phyloP scores from a whole-genome alignment of 2,329 filamentous ascomycete species.

The Orbilia javanica region DNA sequence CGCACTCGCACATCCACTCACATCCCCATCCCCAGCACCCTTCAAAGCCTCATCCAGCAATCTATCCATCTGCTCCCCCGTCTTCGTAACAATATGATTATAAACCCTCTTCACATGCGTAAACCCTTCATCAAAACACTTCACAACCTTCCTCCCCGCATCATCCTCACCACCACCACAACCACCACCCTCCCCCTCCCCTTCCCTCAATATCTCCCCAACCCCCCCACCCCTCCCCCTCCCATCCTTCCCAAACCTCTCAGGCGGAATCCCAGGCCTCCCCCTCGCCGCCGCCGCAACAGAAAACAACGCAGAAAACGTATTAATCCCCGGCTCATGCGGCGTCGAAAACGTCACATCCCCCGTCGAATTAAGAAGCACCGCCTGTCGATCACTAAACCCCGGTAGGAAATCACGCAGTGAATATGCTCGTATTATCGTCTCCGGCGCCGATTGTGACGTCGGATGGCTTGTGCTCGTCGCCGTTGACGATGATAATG shows the following conservation, averaged over 20 bases:
- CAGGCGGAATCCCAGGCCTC: constrained; percentile 24
- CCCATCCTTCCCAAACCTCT: constrained; percentile 24
- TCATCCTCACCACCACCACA: not conserved
- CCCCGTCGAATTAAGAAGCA: not conserved
- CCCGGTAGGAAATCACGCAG: constrained; percentile 18
- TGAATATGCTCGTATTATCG: constrained; percentile 38
- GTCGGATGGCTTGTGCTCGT: not conserved
- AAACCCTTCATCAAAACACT: constrained; percentile 37
- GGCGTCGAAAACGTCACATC: constrained; percentile 29
- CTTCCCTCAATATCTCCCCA: not conserved
- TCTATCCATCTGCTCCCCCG: constrained; percentile 43
- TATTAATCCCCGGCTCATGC: constrained; percentile 15
- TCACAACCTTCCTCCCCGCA: not conserved
- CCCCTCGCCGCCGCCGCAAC: constrained; percentile 44
- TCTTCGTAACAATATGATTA: constrained; percentile 5
- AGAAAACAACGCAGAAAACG: constrained; percentile 22
- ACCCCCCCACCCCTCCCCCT: not conserved
- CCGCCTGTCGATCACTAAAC: not conserved
- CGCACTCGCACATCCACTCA: not conserved
- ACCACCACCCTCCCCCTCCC: not conserved
- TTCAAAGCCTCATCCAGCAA: constrained; percentile 43
- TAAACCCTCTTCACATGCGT: constrained; percentile 32
- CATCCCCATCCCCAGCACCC: not conserved
- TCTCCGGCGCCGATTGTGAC: constrained; percentile 12
- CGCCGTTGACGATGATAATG: too few relatives aligned